Base-by-base conservation (phyloP, 371 early-diverging fungal genomes). In the Apophysomyces trapeziformis region DNA sequence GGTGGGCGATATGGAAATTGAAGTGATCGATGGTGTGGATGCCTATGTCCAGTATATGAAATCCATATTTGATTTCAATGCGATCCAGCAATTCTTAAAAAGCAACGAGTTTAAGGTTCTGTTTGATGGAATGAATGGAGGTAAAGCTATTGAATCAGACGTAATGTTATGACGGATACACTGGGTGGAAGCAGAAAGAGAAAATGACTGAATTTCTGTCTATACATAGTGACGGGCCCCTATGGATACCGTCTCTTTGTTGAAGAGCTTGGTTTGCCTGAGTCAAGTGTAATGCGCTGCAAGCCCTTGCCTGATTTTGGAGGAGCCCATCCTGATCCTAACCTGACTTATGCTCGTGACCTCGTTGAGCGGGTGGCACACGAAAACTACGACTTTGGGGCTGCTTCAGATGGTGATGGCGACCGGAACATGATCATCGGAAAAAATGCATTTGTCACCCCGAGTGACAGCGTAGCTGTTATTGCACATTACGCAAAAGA, bases 341-440 rank as follows among this genome's bases (percentile, higher is more conserved):
- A 99, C 81, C 78, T 99, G 80, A 97, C 98, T 16, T 98, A 99
- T 78, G 98, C 99, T 13, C 93, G 95, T 73, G 93, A 93, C 44
- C 80, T 98, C 36, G 98, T 98, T 1, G 95, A 93, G 68, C 88
- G 92, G 12, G 98, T 97, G 13, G 85, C 87, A 64, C 83, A 81
- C 74, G 92, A 94, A 68, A 76, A 79, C 46, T 87, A 95, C 62
- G 84, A 85, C 63, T 95, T 99, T 74, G 99, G 97, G 59, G 98
- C 97, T 36, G 99, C 99, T 1, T 95, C 94, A 1, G 98, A 95
- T 78, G 93, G 92, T 69, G 95, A 93, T 77, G 94, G 95, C 71
- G 94, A 93, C 70, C 93, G 98, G 73, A 97, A 98, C 85, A 97
- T 98, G 99, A 93, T 98, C 54, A 93, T 97, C 70, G 92, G 93